Conservation (phyloP, 345 rosid genomes). For the Eucalyptus sp. region DNA sequence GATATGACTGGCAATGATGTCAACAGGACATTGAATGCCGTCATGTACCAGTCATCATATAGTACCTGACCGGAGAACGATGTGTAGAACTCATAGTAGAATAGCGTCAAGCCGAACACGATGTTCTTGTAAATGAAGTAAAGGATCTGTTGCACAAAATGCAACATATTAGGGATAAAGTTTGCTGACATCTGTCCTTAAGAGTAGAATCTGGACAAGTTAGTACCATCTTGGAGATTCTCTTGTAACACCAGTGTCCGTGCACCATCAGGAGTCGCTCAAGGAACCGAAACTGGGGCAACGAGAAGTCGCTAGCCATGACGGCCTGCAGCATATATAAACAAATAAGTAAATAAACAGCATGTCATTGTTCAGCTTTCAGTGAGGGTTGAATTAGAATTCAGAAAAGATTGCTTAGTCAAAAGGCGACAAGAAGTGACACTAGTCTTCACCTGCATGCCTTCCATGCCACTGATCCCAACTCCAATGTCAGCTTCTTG, state of each 20-base stretch:
- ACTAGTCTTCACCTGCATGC: constrained; percentile 58
- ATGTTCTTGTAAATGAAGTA: constrained; percentile 82
- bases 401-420: neutral
- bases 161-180: neutral
- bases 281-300: constrained; percentile 62
- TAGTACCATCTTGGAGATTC: constrained; percentile 73
- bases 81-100: constrained; percentile 65
- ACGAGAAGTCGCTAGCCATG: constrained; percentile 82
- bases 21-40: constrained; percentile 57
- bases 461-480: constrained; percentile 88
- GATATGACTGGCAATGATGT: constrained; percentile 77
- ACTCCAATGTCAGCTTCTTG: constrained; percentile 94
- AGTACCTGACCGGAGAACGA: constrained; percentile 56
- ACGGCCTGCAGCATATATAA: constrained; percentile 38
- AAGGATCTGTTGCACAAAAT: constrained; percentile 26
- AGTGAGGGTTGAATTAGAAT: neutral
- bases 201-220: neutral
- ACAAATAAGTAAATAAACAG: neutral
- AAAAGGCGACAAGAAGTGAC: neutral
- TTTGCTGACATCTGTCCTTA: neutral
- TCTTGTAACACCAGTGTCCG: constrained; percentile 77
- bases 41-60: constrained; percentile 67
- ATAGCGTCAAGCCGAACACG: constrained; percentile 65
- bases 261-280: constrained; percentile 69
- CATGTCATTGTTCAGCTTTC: neutral